phyloP scores from a whole-genome alignment of 2,329 filamentous ascomycete genomes.

The Kalaharituber pfeilii region DNA sequence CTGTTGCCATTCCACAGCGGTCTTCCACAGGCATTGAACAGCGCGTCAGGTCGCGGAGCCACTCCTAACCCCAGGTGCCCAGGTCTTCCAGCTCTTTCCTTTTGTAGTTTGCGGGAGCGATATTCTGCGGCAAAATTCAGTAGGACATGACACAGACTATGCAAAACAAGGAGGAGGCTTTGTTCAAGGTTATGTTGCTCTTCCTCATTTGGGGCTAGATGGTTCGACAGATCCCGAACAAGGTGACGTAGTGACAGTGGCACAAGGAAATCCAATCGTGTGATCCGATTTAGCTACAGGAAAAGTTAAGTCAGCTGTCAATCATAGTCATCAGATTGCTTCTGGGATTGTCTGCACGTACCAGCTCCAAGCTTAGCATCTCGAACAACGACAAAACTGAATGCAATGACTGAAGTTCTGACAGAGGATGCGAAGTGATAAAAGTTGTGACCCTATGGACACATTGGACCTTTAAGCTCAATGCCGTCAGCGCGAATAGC shows the following conservation, averaged over 20 bases:
- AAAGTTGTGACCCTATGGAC: background rate
- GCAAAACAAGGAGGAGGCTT: background rate
- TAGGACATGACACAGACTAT: background rate
- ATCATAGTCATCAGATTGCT: no score
- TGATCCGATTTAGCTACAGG: background rate
- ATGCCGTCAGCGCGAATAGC: background rate
- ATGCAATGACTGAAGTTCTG: background rate
- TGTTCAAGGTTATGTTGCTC: background rate
- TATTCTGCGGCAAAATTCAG: background rate
- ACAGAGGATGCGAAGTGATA: background rate
- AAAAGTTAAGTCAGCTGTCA: background rate
- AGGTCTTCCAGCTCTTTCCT: background rate
- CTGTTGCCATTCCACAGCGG: background rate
- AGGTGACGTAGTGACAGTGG: background rate
- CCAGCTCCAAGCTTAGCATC: background rate
- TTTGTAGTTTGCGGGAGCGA: background rate
- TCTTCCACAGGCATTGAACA: background rate
- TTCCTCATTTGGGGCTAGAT: background rate
- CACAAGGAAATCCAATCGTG: background rate
- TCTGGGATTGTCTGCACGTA: background rate
- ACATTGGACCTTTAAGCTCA: background rate
- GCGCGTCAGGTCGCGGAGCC: background rate
- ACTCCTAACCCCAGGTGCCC: background rate
- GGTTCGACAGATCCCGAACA: background rate
- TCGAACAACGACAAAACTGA: background rate